Conservation (phyloP, 148 eudicot genomes). For the Gaultheria prostrata region DNA sequence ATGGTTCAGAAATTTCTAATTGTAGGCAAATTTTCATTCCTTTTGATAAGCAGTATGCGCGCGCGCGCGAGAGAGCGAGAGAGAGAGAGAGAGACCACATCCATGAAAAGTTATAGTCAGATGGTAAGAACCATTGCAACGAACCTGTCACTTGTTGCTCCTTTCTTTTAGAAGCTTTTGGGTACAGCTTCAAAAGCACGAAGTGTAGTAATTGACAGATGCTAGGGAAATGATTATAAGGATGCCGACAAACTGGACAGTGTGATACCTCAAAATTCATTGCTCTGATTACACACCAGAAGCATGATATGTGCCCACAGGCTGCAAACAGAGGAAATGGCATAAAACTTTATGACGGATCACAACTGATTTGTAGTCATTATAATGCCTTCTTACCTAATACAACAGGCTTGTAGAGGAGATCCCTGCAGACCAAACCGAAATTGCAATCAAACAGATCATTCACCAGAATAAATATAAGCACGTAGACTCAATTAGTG, state of each 20-base stretch:
- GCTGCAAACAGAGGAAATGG: conserved; percentile 38
- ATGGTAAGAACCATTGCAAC: not conserved
- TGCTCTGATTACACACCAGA: conserved; percentile 61
- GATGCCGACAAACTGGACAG: conserved; percentile 65
- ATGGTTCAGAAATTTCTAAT: not conserved
- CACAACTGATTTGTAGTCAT: not conserved
- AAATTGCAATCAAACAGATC: not conserved
- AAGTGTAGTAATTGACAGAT: conserved; percentile 56
- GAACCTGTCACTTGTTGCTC: conserved; percentile 51
- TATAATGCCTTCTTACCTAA: conserved; percentile 34
- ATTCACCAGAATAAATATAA: too few species aligned
- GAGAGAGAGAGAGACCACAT: not conserved
- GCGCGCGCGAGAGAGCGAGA: not conserved
- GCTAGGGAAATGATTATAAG: conserved; percentile 64
- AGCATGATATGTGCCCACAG: conserved; percentile 78
- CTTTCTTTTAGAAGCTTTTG: conserved; percentile 51
- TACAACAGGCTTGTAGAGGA: conserved; percentile 55
- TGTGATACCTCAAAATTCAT: conserved; percentile 47
- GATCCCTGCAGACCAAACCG: not conserved
- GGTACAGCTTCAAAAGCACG: conserved; percentile 61
- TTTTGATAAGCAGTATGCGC: not conserved
- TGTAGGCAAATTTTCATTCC: too few species aligned
- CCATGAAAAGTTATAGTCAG: not conserved
- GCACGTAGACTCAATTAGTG: too few species aligned
- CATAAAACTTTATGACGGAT: not conserved